Evolutionary conservation across 306 rosid genomes (phyloP).

Genomic region (Oemleria cerasiformis): DNA sequence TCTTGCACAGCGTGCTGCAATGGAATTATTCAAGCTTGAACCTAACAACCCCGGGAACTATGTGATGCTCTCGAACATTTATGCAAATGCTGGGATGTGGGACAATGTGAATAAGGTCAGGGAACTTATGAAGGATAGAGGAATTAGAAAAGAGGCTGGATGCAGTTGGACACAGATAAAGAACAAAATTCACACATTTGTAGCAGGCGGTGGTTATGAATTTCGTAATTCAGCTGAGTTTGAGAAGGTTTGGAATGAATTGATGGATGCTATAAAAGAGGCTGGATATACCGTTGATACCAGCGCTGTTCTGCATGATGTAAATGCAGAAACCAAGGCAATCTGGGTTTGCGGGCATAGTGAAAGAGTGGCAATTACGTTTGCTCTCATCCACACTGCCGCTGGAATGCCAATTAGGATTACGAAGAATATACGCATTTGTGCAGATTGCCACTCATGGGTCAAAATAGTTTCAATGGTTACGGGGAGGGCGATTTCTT

Average conservation of each 20-base stretch:
- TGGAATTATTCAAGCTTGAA: conserved; percentile 42
- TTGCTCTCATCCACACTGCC: conserved; percentile 41
- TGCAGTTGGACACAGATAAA: conserved; percentile 55
- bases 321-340: conserved; percentile 31
- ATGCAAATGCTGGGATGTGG: conserved; percentile 57
- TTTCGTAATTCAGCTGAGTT: conserved; percentile 47
- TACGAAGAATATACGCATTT: conserved; percentile 54
- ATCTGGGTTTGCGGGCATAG: conserved; percentile 57
- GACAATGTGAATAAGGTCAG: conserved; percentile 45
- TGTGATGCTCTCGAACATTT: conserved; percentile 58
- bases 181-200: conserved; percentile 45
- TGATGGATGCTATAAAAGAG: conserved; percentile 33
- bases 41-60: conserved; percentile 54
- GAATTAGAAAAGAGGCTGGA: conserved; percentile 50
- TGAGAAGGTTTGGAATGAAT: conserved; percentile 36
- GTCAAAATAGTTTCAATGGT: conserved; percentile 49
- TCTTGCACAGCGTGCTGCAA: conserved; percentile 39
- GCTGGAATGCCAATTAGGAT: conserved; percentile 50
- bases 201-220: conserved; percentile 48
- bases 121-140: conserved; percentile 46
- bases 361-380: conserved; percentile 46
- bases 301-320: conserved; percentile 48
- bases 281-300: conserved; percentile 44
- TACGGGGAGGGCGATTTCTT: conserved; percentile 40
- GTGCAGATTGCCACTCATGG: conserved; percentile 62